Percentiles rank a stretch among this genome's conserved stretches.
phyloP scores from a whole-genome alignment of 495 filamentous ascomycete genomes.

The Penicillium psychrofluorescens region DNA sequence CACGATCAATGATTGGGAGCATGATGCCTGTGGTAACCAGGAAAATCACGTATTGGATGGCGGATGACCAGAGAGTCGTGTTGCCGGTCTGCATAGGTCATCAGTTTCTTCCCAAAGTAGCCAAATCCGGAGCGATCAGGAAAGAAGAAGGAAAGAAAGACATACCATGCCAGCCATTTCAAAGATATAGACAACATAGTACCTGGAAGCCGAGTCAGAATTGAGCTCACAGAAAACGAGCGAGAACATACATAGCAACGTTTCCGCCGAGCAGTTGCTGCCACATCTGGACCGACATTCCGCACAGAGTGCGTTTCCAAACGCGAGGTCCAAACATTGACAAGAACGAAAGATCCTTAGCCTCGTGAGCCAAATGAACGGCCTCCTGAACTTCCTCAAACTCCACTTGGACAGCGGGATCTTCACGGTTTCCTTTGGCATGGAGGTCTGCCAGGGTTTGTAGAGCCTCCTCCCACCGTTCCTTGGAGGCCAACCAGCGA shows the following conservation, averaged over 20 bases:
- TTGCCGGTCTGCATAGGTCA: slow-evolving; percentile 41
- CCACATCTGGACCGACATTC: slow-evolving; percentile 59
- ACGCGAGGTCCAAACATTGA: slow-evolving; percentile 53
- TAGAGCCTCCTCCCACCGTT: slow-evolving; percentile 60
- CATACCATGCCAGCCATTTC: slow-evolving; percentile 50
- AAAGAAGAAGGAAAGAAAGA: neutral
- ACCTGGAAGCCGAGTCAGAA: slow-evolving; percentile 9
- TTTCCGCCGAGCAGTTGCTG: slow-evolving; percentile 66
- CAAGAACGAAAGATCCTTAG: slow-evolving; percentile 51
- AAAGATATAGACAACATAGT: slow-evolving; percentile 69
- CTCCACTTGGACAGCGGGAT: slow-evolving; percentile 64
- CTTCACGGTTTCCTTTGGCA: slow-evolving; percentile 52
- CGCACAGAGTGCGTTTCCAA: slow-evolving; percentile 66
- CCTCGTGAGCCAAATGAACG: slow-evolving; percentile 39
- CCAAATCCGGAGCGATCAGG: neutral
- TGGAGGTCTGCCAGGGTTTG: slow-evolving; percentile 63
- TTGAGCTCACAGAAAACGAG: too few species aligned
- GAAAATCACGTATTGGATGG: slow-evolving; percentile 70
- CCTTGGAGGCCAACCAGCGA: slow-evolving; percentile 65
- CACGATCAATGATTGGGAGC: slow-evolving; percentile 66
- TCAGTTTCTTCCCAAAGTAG: neutral
- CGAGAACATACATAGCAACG: slow-evolving; percentile 39
- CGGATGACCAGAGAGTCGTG: slow-evolving; percentile 58
- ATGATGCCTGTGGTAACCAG: slow-evolving; percentile 61
- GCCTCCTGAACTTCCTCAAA: slow-evolving; percentile 67